These are phyloP conservation scores for Talaromyces sp. DNA, from an alignment of 2,329 filamentous ascomycete species.

Conservation along the genomic window DNA sequence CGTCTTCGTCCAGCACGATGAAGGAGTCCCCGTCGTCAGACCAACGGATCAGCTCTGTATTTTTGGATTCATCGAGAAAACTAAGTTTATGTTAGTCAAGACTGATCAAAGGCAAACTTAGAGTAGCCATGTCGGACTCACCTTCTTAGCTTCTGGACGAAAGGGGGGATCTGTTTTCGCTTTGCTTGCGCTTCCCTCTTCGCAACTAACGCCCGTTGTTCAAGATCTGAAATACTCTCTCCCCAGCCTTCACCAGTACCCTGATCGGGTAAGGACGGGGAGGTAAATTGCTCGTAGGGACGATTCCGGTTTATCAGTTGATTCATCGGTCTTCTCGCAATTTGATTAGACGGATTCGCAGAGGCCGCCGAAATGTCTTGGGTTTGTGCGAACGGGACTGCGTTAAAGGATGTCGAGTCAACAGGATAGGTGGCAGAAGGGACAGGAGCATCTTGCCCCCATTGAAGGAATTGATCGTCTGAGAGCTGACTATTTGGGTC, in stretches of 20 bases:
- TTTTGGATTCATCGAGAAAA: conserved; percentile 88
- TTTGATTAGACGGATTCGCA: conserved; percentile 37
- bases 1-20: conserved; percentile 93
- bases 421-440: conserved; percentile 24
- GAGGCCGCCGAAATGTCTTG: conserved; percentile 46
- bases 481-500: conserved; percentile 40
- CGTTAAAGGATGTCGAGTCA: conserved; percentile 36
- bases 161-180: conserved; percentile 92
- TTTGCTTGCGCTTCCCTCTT: conserved; percentile 86
- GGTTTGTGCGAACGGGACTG: conserved; percentile 34
- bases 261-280: conserved; percentile 17
- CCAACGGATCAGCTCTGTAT: conserved; percentile 94
- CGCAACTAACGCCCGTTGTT: conserved; percentile 71
- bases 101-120: not conserved
- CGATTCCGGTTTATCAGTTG: conserved; percentile 34
- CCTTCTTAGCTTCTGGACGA: conserved; percentile 98
- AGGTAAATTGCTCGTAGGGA: conserved; percentile 31
- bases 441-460: conserved; percentile 43
- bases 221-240: conserved; percentile 70
- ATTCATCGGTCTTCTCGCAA: conserved; percentile 34
- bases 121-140: conserved; percentile 39
- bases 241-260: conserved; percentile 35
- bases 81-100: conserved; percentile 44
- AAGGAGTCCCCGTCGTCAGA: conserved; percentile 95
- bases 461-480: conserved; percentile 52